Base-by-base conservation (phyloP, 768 basidiomycete species). In the Termitomyces sp. region DNA sequence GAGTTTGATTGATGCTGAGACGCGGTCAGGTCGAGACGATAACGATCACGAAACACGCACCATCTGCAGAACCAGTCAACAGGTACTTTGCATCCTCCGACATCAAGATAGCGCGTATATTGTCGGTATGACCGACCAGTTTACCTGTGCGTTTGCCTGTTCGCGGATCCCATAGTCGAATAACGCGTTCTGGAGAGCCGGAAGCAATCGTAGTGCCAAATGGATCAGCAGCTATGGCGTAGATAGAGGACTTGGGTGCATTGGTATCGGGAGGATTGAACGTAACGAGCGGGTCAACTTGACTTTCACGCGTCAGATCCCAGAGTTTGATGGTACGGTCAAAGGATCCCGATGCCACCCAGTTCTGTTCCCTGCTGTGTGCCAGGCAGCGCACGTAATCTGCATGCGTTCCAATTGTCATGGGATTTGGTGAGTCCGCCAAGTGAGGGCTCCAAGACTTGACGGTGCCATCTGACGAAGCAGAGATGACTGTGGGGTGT, bases 71-170 rank as follows among this genome's bases (percentile, higher is more conserved):
- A 22, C 91, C 91, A 52, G 91, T 93, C 28, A 94, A 79, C n/a
- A 93, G 75, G 73, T 94, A 94, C 85, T 85, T 84, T 24, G 92
- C 88, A 72, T 98, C 96, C 33, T 95, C 94, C 6, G 92, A 92
- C 1, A 98, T 81, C 22, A 96, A 73, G 48, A 98, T 90, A 4
- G 93, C 86, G 9, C 96, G 84, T 62, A 99, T 95, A 67, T 98
- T 98, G 73, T 99, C 97, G 0, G 96, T 96, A 71, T 99, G 96
- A 0, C 96, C 96, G 7, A 98, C 93, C 0, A 98, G 82, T 69
- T 97, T 94, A 12, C 89, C 87, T 2, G 82, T 87, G 48, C 91
- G 81, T 68, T 89, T 92, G 9, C 92, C 92, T 1, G 87, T 83
- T 16, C 97, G 82, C 4, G 96, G 94, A 70, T 99, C 97, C 95